These are phyloP conservation scores for Tulasnella sp. DNA, from an alignment of 768 basidiomycete species.

Conservation along the genomic window DNA sequence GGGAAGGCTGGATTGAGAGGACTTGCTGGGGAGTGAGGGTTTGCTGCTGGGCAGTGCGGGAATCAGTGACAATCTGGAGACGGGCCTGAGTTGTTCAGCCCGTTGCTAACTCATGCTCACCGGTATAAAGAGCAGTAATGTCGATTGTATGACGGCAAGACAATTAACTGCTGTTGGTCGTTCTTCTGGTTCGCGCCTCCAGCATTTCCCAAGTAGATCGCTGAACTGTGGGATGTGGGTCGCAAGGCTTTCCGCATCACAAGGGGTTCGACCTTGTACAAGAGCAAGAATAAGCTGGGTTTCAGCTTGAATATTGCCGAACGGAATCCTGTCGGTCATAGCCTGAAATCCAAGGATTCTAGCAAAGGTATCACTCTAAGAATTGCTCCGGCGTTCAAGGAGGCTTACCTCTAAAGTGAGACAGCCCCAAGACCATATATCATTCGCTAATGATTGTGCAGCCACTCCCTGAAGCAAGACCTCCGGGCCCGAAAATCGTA, in stretches of 20 bases:
- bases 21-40: too few species aligned
- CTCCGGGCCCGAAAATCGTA: too few species aligned
- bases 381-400: background rate
- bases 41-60: too few species aligned
- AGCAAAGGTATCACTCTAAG: background rate
- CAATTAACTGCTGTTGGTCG: background rate
- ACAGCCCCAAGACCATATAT: too few species aligned
- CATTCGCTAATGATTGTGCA: too few species aligned
- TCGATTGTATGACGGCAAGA: background rate
- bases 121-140: too few species aligned
- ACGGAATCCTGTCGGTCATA: background rate
- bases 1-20: too few species aligned
- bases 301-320: background rate
- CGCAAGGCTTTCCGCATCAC: background rate
- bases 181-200: background rate
- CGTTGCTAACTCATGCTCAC: too few species aligned
- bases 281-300: background rate
- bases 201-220: background rate
- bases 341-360: background rate
- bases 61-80: too few species aligned
- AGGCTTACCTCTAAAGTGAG: too few species aligned
- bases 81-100: too few species aligned
- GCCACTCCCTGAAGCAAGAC: too few species aligned
- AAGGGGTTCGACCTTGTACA: background rate
- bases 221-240: background rate